A percentile compares a stretch with the other conserved stretches of the same genome.
These are phyloP conservation scores for Sclerotinia spermophila DNA, from an alignment of 2,329 filamentous ascomycete species.

Conservation along the genomic window DNA sequence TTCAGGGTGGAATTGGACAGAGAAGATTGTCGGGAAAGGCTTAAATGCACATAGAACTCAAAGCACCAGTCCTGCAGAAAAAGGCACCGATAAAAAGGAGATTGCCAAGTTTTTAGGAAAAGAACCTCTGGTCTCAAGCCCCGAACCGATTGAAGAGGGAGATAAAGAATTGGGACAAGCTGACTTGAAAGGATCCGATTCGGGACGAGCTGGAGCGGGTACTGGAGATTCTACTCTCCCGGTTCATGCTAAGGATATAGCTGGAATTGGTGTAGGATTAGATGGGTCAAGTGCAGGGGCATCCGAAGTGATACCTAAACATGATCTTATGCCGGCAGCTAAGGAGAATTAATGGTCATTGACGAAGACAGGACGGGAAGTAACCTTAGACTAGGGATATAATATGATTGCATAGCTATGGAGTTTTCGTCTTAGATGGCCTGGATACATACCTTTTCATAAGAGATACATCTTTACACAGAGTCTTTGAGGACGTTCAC, in stretches of 20 bases:
- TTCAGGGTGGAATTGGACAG: slow-evolving; percentile 50
- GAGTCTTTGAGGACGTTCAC: not conserved
- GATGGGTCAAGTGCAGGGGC: not conserved
- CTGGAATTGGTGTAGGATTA: not conserved
- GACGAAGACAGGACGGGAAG: not conserved
- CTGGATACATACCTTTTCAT: not conserved
- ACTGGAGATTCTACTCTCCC: not conserved
- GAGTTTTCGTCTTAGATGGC: not conserved
- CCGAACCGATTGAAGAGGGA: not conserved
- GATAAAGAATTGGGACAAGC: not conserved
- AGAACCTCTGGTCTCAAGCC: not conserved
- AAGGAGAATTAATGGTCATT: not conserved
- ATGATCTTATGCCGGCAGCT: not conserved
- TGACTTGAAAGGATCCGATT: no score
- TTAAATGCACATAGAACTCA: not conserved
- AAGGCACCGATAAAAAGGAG: not conserved
- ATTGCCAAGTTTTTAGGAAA: slow-evolving; percentile 1
- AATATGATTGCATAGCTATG: slow-evolving; percentile 4
- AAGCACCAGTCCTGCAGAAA: not conserved
- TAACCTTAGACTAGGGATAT: not conserved
- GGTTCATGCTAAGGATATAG: not conserved
- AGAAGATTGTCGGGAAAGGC: slow-evolving; percentile 50
- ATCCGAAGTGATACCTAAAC: not conserved
- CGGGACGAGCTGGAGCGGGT: not conserved
- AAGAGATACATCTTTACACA: not conserved